These are phyloP conservation scores for Phytophthora fragariae DNA, from an alignment of 352 stramenopile genomes.

Conservation along the genomic window DNA sequence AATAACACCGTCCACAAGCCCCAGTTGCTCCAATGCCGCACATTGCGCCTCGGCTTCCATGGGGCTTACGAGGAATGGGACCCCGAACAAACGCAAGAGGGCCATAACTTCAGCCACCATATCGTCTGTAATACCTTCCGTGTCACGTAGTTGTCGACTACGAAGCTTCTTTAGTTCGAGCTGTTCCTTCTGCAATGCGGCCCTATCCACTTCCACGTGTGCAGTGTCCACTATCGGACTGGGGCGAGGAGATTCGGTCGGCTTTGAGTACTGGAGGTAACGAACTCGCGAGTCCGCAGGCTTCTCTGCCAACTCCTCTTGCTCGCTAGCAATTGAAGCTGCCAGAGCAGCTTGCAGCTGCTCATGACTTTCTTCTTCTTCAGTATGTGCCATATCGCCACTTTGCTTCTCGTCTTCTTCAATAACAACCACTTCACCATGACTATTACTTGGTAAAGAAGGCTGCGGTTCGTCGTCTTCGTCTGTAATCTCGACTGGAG, in stretches of 20 bases:
- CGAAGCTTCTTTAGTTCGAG: conserved; percentile 79
- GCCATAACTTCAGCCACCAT: conserved; percentile 98
- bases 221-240: background rate
- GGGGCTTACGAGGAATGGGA: conserved; percentile 99
- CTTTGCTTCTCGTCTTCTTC: conserved; percentile 30
- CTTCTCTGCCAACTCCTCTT: conserved; percentile 24
- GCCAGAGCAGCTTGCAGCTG: conserved; percentile 43
- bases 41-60: conserved; percentile 99
- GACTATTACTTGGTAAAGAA: background rate
- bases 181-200: conserved; percentile 63
- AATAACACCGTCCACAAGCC: conserved; percentile 98
- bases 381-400: background rate
- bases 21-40: conserved; percentile 94
- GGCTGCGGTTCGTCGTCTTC: conserved; percentile 16
- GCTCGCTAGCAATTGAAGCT: conserved; percentile 47
- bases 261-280: conserved; percentile 59
- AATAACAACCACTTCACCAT: conserved; percentile 28
- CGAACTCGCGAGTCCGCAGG: conserved; percentile 25
- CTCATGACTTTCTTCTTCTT: conserved; percentile 31
- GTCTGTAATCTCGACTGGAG: conserved; percentile 23
- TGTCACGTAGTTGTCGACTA: conserved; percentile 87
- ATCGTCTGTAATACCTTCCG: conserved; percentile 96
- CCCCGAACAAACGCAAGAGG: conserved; percentile 96
- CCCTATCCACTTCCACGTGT: conserved; percentile 38
- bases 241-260: conserved; percentile 9